Conservation (phyloP, 192 early-diverging fungal genomes). For the Coemansia javaensis region DNA sequence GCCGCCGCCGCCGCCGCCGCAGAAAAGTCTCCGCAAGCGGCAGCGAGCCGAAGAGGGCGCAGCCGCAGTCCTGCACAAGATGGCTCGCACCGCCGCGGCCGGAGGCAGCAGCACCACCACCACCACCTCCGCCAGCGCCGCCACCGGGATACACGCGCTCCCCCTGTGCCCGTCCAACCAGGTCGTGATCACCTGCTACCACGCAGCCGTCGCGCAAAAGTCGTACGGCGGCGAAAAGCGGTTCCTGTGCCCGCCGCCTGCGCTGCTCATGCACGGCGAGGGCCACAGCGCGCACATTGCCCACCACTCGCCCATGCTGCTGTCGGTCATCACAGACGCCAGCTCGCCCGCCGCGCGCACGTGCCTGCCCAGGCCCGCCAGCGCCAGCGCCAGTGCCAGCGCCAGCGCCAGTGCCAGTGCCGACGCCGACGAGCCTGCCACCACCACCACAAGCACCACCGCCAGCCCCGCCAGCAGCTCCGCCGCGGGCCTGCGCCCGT, state of each 20-base stretch:
- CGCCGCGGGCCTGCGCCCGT: slow-evolving; percentile 12
- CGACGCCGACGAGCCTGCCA: background rate
- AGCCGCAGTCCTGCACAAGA: slow-evolving; percentile 19
- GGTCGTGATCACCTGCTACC: slow-evolving; percentile 77
- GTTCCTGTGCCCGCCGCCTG: slow-evolving; percentile 72
- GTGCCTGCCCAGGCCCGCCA: background rate
- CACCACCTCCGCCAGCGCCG: background rate
- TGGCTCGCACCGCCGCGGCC: slow-evolving; percentile 23
- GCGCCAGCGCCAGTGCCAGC: background rate
- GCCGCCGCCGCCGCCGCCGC: no score
- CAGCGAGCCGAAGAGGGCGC: slow-evolving; percentile 6
- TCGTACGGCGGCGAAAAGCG: slow-evolving; percentile 92
- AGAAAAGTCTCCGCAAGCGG: no score
- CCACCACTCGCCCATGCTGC: slow-evolving; percentile 55
- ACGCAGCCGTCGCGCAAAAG: slow-evolving; percentile 85
- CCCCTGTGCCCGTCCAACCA: slow-evolving; percentile 27
- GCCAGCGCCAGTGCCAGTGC: background rate
- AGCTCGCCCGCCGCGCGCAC: slow-evolving; percentile 31
- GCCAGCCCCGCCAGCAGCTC: background rate
- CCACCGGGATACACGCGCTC: slow-evolving; percentile 7
- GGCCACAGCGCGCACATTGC: slow-evolving; percentile 36
- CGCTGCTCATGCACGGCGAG: slow-evolving; percentile 57
- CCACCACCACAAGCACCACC: background rate
- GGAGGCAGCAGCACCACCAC: no score
- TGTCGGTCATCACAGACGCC: slow-evolving; percentile 59